Evolutionary conservation across 805 yeast species (phyloP).

Genomic region (Teunomyces stri): DNA sequence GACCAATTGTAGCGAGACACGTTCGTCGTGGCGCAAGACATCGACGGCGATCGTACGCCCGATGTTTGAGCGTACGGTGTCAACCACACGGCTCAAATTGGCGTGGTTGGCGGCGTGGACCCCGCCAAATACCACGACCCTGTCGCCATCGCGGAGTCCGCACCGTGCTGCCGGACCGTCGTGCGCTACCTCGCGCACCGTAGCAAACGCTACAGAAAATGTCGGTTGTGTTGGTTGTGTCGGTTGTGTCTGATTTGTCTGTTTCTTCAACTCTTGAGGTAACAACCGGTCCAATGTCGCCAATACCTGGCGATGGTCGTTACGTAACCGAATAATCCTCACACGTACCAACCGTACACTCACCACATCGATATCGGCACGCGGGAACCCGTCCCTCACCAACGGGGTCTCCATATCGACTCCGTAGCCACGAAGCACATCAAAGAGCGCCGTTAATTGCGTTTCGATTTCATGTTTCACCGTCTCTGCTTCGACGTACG

Average conservation of each 20-base stretch:
- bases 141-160: slow-evolving; percentile 58
- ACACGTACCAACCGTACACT: slow-evolving; percentile 58
- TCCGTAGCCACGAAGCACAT: slow-evolving; percentile 42
- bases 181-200: slow-evolving; percentile 46
- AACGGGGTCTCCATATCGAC: slow-evolving; percentile 66
- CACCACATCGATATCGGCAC: slow-evolving; percentile 79
- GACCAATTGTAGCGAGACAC: slow-evolving; percentile 17
- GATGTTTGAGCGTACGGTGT: slow-evolving; percentile 40
- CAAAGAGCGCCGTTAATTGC: slow-evolving; percentile 35
- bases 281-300: slow-evolving; percentile 47
- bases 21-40: slow-evolving; percentile 29
- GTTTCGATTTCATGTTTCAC: slow-evolving; percentile 39
- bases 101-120: slow-evolving; percentile 57
- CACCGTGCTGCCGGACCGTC: slow-evolving; percentile 54
- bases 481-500: slow-evolving; percentile 20
- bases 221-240: background rate
- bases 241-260: no score
- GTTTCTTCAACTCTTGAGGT: slow-evolving; percentile 21
- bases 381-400: slow-evolving; percentile 82
- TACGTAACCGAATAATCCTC: slow-evolving; percentile 62
- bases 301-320: slow-evolving; percentile 59
- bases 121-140: slow-evolving; percentile 50
- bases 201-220: slow-evolving; percentile 48
- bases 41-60: slow-evolving; percentile 24
- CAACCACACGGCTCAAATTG: slow-evolving; percentile 44